Base-by-base conservation (phyloP, 768 basidiomycete genomes). In the Lanmaoa rubissima region DNA sequence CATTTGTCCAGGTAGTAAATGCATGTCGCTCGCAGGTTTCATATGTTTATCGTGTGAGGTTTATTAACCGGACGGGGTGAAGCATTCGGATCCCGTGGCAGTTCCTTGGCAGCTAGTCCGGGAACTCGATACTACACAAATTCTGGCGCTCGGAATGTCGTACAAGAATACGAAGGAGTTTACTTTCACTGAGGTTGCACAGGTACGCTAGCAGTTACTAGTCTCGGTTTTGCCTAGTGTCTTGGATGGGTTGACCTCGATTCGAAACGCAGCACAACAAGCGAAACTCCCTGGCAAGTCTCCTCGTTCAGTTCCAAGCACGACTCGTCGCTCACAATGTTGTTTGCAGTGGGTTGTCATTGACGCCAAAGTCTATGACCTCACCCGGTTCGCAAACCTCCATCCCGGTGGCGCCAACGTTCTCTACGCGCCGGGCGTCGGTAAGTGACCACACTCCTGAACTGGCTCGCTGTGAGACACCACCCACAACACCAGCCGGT, bases 401-500 rank as follows among this genome's bases (percentile, higher is more conserved):
- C 95, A 98, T 66, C 95, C 93, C 1, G 83, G 94, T 51, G 94
- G 94, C 11, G 69, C 82, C 28, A 86, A 83, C 35, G 92, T 96
- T 6, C 75, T 92, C 31, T 81, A 81, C 60, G 82, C 86, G 19
- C 73, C 81, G 11, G 73, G 78, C 38, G 79, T 96, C 51, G 89
- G 90, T 88, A 64, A 63, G 82, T 54, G 41, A 19, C 17, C 17
- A 7, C 16, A 41, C 19, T 10, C 17, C 11, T 19, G 14, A 35
- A 19, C 17, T 7, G 0, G 26, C 32, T 34, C 52, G 34, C 19
- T 28, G 19, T 48, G 40, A 38, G 42, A 48, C 26, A 14, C 16
- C 40, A 7, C 34, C 2, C 19, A 10, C 28, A 5, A 28, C 31
- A 35, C 16, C 41, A 79, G 91, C 89, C 51, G 87, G 88, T 28